Base-by-base conservation (phyloP, 192 early-diverging fungal species). In the Phycomyces blakesleeanus region DNA sequence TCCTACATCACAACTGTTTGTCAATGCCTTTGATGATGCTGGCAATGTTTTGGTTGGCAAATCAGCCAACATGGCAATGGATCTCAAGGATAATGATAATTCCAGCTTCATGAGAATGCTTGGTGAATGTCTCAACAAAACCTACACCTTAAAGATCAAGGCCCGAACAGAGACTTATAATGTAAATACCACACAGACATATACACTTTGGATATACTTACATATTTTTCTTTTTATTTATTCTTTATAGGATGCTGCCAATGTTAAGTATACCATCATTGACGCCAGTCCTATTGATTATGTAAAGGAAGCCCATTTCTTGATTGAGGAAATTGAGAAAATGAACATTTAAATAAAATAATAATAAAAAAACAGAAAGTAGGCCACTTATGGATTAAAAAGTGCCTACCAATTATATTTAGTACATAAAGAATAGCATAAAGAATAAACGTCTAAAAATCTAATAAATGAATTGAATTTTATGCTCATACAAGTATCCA, bases 21-120 rank as follows among this genome's bases (percentile, higher is more conserved):
- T 97, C 37, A 80, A 83, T 58, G 85, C 82, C 15, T 99, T 99
- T 71, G 93, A 97, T 72, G 97, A 98, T 2, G 57, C 79, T 0
- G 96, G 84, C 40, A 67, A 75, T 52, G 11, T 58, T 25, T 59
- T 99, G 40, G 61, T 97, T 3, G 90, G 91, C 11, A 76, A 69
- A 21, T 59, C 77, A 49, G 96, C 95, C 3, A 81, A 78, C 37
- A 88, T 93, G 12, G 66, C 96, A 77, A 55, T 76, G 5, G 44
- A 64, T n/a, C 56, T 90, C n/a, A 81, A 83, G 73, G 80, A 67
- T n/a, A 60, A 16, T 21, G 26, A 76, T 29, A 18, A 42, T 12
- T 22, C 25, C 27, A 64, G 27, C 0, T 59, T 39, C 50, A 67
- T 77, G 41, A 68, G 67, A 0, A 71, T 74, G 7, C 91, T 86